A percentile compares a stretch with the other conserved stretches of the same genome.
phyloP scores from a whole-genome alignment of 148 eudicot species.

The Chenopodium quinoa region DNA sequence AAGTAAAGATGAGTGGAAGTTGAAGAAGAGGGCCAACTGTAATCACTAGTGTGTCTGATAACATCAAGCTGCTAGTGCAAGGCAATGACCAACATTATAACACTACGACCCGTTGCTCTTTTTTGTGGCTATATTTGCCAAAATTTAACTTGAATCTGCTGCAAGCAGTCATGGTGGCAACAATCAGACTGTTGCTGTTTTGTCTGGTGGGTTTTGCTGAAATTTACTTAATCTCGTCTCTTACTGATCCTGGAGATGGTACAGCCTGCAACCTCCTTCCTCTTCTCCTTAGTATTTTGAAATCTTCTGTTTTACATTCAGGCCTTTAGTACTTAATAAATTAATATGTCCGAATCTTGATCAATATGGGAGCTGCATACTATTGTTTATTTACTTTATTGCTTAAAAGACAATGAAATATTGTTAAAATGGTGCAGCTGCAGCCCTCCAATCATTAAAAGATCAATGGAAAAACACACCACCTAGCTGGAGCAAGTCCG shows the following conservation, averaged over 20 bases:
- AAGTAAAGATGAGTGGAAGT: conserved; percentile 16
- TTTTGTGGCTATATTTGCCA: neutral
- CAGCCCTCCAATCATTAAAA: conserved; percentile 59
- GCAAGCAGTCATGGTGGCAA: conserved; percentile 8
- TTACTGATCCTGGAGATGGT: conserved; percentile 68
- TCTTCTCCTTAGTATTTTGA: neutral
- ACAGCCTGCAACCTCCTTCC: neutral
- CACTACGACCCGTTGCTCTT: neutral
- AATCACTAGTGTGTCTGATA: conserved; percentile 2
- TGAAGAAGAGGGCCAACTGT: conserved; percentile 17
- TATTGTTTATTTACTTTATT: neutral
- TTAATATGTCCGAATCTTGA: too few species aligned
- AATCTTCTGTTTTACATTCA: too few species aligned
- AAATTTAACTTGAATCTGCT: neutral
- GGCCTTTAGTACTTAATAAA: too few species aligned
- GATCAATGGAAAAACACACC: conserved; percentile 72
- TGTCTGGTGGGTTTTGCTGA: conserved; percentile 21
- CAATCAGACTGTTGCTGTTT: conserved; percentile 15
- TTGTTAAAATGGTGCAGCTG: conserved; percentile 37
- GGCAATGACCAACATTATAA: neutral
- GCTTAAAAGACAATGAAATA: neutral
- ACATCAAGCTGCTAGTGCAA: conserved; percentile 11
- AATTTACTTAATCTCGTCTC: conserved; percentile 33
- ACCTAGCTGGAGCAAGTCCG: conserved; percentile 71
- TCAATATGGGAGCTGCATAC: too few species aligned